phyloP scores from a whole-genome alignment of 352 stramenopile genomes.

The Globisporangium camurandrum region DNA sequence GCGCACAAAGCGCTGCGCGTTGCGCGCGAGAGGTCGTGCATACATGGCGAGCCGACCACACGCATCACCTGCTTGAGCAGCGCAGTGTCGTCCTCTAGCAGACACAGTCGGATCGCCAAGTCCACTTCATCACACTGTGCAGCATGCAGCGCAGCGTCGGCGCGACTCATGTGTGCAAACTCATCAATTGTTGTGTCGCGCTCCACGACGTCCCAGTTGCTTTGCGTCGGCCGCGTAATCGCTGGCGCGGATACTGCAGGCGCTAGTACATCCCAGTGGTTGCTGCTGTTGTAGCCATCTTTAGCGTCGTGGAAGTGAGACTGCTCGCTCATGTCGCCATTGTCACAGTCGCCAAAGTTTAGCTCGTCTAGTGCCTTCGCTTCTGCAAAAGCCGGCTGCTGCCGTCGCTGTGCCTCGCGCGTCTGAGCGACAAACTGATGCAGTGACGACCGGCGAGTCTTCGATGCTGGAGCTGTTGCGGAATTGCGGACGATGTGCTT shows the following conservation, averaged over 20 bases:
- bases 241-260: background rate
- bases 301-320: background rate
- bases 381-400: background rate
- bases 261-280: background rate
- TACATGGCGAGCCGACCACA: constrained; percentile 21
- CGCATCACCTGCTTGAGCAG: constrained; percentile 33
- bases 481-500: background rate
- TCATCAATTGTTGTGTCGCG: too few species aligned
- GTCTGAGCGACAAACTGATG: constrained; percentile 25
- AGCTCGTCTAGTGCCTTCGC: background rate
- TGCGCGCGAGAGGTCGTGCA: constrained; percentile 23
- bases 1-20: constrained; percentile 41
- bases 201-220: too few species aligned
- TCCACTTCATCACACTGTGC: constrained; percentile 33
- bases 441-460: constrained; percentile 6
- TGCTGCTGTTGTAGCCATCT: background rate
- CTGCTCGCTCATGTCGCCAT: background rate
- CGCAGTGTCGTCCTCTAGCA: constrained; percentile 41
- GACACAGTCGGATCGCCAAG: constrained; percentile 40
- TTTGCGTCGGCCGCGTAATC: constrained; percentile 7
- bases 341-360: background rate
- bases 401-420: constrained; percentile 6
- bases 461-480: background rate
- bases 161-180: constrained; percentile 22
- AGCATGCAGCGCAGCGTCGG: constrained; percentile 31